Evolutionary conservation across 2,329 filamentous ascomycete species (phyloP).

Genomic region (Penicillium sp.): DNA sequence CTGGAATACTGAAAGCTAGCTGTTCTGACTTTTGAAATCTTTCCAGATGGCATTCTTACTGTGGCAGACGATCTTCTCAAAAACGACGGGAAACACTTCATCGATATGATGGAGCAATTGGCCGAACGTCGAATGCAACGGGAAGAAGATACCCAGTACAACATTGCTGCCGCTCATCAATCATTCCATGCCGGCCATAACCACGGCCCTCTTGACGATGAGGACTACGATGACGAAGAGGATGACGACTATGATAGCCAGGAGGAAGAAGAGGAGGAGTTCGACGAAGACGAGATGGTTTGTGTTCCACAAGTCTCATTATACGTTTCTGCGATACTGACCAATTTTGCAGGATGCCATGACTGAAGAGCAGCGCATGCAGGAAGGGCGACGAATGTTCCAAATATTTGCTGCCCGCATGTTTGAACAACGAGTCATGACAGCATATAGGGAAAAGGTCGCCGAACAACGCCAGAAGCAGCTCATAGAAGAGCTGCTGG

Average conservation of each 20-base stretch:
- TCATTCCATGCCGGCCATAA: slow-evolving; percentile 71
- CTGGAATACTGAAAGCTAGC: not conserved
- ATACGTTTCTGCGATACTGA: slow-evolving; percentile 27
- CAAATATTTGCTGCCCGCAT: slow-evolving; percentile 98
- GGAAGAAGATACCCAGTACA: slow-evolving; percentile 82
- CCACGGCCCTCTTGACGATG: slow-evolving; percentile 76
- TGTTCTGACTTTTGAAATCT: slow-evolving; percentile 48
- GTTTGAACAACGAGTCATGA: slow-evolving; percentile 97
- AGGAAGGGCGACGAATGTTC: slow-evolving; percentile 97
- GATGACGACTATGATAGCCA: slow-evolving; percentile 68
- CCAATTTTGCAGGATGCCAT: slow-evolving; percentile 75
- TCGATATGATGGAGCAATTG: slow-evolving; percentile 99
- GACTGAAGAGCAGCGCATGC: slow-evolving; percentile 98
- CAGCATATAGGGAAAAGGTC: slow-evolving; percentile 97
- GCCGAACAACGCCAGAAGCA: slow-evolving; percentile 89
- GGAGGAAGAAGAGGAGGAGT: slow-evolving; percentile 67
- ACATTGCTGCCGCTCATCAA: slow-evolving; percentile 63
- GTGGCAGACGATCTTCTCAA: slow-evolving; percentile 98
- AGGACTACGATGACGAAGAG: slow-evolving; percentile 75
- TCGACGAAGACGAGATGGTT: slow-evolving; percentile 70
- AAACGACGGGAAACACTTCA: slow-evolving; percentile 99
- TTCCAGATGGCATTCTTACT: slow-evolving; percentile 86
- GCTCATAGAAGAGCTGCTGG: slow-evolving; percentile 86
- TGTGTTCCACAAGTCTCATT: slow-evolving; percentile 19
- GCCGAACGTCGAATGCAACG: slow-evolving; percentile 96